Conservation (phyloP, 495 filamentous ascomycete genomes). For the Penicillium crystallinum region DNA sequence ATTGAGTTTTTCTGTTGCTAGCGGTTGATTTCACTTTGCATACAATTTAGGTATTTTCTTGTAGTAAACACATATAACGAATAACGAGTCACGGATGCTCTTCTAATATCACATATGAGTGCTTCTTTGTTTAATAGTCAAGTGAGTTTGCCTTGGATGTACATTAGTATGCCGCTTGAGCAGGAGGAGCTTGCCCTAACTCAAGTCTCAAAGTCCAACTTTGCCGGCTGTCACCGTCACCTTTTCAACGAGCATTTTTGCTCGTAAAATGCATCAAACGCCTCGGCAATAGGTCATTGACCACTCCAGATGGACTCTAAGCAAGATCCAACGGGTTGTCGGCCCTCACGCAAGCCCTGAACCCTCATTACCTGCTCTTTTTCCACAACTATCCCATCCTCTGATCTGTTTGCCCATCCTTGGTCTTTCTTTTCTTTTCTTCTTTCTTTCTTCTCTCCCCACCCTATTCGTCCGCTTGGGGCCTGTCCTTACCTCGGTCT, state of each 20-base stretch:
- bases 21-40: background rate
- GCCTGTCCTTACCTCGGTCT: background rate
- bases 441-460: background rate
- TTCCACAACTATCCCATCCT: background rate
- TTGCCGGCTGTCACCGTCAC: background rate
- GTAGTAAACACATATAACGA: background rate
- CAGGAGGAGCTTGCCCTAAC: background rate
- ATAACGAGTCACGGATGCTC: background rate
- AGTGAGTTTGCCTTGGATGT: background rate
- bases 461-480: conserved; percentile 1
- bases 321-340: too few relatives aligned
- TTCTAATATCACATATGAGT: background rate
- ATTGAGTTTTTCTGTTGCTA: conserved; percentile 72
- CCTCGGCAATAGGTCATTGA: background rate
- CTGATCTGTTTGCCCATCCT: background rate
- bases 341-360: background rate
- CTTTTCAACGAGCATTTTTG: background rate
- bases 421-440: background rate
- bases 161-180: background rate
- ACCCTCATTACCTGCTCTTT: background rate
- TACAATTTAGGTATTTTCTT: background rate
- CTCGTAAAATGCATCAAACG: background rate
- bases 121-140: background rate
- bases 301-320: background rate
- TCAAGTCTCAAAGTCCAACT: background rate